Evolutionary conservation across 345 rosid species (phyloP).

Genomic region (Citrus unshiu): DNA sequence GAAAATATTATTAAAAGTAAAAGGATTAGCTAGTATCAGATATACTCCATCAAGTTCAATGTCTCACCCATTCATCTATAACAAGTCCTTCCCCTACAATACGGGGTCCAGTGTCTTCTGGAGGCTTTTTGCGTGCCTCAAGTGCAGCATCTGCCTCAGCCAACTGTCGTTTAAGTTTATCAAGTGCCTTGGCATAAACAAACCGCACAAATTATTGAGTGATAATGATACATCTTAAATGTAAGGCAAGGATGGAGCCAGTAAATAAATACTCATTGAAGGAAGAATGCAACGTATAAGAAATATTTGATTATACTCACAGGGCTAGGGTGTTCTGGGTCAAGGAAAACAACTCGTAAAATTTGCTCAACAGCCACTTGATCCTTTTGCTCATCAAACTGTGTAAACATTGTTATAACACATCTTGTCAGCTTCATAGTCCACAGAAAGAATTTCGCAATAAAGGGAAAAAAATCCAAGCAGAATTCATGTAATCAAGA

Average conservation of each 20-base stretch:
- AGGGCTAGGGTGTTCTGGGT: conserved; percentile 46
- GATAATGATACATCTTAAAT: background rate
- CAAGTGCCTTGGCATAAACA: conserved; percentile 37
- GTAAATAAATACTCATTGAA: background rate
- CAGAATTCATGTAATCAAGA: background rate
- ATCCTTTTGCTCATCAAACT: conserved; percentile 79
- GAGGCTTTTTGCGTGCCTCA: conserved; percentile 56
- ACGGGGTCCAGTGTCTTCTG: conserved; percentile 44
- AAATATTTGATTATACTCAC: conserved; percentile 33
- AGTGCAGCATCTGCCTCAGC: conserved; percentile 63
- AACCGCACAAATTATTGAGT: background rate
- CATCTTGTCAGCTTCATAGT: background rate
- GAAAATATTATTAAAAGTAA: background rate
- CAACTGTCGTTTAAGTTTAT: conserved; percentile 57
- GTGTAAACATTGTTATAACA: conserved; percentile 17
- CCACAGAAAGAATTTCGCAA: background rate
- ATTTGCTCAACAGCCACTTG: conserved; percentile 64
- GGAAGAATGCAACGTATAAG: background rate
- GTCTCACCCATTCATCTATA: conserved; percentile 71
- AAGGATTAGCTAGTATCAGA: background rate
- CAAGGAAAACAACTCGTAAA: conserved; percentile 60
- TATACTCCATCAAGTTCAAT: background rate
- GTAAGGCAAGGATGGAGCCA: background rate
- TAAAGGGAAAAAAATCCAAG: background rate
- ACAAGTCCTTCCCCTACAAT: conserved; percentile 67